Conservation (phyloP, 139 green algal species). For the Chlamydomonas schloesseri region DNA sequence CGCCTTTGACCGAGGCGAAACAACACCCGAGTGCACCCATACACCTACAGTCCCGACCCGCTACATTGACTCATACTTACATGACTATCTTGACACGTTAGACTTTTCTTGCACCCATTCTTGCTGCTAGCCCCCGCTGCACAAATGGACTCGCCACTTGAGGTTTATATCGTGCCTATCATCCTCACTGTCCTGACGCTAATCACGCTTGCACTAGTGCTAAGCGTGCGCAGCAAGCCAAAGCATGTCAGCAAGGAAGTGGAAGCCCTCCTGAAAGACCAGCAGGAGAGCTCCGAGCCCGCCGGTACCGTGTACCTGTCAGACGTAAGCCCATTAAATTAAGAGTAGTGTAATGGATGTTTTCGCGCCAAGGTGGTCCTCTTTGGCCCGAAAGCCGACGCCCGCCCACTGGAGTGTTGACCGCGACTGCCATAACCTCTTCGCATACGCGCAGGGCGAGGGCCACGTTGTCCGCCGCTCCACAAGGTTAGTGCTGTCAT, state of each 20-base stretch:
- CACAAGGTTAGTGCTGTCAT: not conserved
- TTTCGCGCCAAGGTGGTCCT: no score
- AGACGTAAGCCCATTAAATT: not conserved
- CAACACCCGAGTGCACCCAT: no score
- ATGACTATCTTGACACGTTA: no score
- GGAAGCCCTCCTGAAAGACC: not conserved
- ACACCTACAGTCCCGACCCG: no score
- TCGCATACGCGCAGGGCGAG: not conserved
- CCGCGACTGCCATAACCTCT: not conserved
- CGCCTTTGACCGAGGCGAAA: no score
- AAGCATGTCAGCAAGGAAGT: not conserved
- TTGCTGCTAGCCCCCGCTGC: no score
- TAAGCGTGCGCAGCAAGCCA: not conserved
- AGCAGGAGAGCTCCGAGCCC: not conserved
- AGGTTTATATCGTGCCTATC: not conserved
- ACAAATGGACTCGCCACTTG: slow-evolving; percentile 9
- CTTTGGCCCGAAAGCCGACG: not conserved
- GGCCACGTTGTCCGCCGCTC: slow-evolving; percentile 26
- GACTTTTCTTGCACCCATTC: no score
- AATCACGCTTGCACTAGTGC: not conserved
- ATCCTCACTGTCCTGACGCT: not conserved
- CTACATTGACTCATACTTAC: no score
- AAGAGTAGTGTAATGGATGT: no score
- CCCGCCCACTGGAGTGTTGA: not conserved
- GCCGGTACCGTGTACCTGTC: slow-evolving; percentile 2